Conservation (phyloP, 495 filamentous ascomycete species). For the Penicillium pulvis region DNA sequence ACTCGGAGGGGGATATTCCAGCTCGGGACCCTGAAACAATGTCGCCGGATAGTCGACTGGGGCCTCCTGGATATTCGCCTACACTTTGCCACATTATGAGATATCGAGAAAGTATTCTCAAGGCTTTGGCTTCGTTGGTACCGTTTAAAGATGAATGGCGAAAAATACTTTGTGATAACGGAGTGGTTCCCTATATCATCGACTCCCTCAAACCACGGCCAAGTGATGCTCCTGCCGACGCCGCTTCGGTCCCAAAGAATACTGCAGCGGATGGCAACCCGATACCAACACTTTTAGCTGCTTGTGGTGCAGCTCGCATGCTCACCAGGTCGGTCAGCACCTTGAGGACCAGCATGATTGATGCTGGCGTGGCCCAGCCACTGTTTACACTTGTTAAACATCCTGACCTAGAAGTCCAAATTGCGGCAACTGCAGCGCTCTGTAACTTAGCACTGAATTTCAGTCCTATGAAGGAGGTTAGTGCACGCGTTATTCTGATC, state of each 20-base stretch:
- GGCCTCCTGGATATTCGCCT: conserved; percentile 61
- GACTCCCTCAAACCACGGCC: conserved; percentile 72
- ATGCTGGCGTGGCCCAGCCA: conserved; percentile 77
- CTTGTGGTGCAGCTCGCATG: conserved; percentile 75
- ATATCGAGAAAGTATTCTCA: conserved; percentile 70
- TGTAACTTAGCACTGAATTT: conserved; percentile 84
- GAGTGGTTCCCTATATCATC: conserved; percentile 76
- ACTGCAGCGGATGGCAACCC: conserved; percentile 48
- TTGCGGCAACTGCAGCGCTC: conserved; percentile 78
- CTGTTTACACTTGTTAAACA: conserved; percentile 77
- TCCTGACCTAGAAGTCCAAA: conserved; percentile 76
- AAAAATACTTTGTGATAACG: conserved; percentile 79
- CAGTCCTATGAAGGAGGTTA: conserved; percentile 86
- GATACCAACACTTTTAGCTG: conserved; percentile 76
- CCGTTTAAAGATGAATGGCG: conserved; percentile 82
- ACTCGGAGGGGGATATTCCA: conserved; percentile 34
- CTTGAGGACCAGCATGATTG: conserved; percentile 81
- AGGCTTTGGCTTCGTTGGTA: conserved; percentile 75
- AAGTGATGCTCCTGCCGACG: conserved; percentile 31
- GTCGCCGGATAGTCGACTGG: conserved; percentile 38
- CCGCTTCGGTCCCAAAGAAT: conserved; percentile 36
- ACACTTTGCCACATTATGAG: conserved; percentile 71
- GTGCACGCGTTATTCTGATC: conserved; percentile 22
- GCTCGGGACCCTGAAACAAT: conserved; percentile 23
- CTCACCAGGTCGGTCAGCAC: conserved; percentile 82